Base-by-base conservation (phyloP, 495 filamentous ascomycete genomes). In the Thozetella sp. region DNA sequence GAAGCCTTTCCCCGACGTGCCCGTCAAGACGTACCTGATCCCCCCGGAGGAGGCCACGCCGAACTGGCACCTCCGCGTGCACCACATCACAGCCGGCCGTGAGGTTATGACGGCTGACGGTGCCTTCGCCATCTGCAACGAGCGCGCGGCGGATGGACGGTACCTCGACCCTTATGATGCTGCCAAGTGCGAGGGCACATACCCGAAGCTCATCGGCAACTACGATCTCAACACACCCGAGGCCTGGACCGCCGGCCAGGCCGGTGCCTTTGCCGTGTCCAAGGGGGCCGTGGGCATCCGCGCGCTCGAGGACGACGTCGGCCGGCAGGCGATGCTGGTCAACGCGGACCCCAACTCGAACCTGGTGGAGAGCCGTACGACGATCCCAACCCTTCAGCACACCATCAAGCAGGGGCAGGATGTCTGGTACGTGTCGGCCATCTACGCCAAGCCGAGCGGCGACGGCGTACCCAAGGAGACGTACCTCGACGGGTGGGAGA, bases 341-440 rank as follows among this genome's bases (percentile, higher is more conserved):
- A 84, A 90, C 53, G 87, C 88, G 1, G 91, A 94, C 69, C 88
- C 90, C 1, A 93, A 94, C 67, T 87, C 87, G 34, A 93, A 93
- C 66, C 70, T 93, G 40, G 80, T 92, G 0, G 83, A 90, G 72
- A 83, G 85, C 30, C 72, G 90, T 54, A 90, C 88, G 0, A 76
- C 89, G 43, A 78, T 93, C 55, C 91, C 90, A 20, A 89, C 87
- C 17, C 65, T 93, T 63, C 80, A 81, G 71, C 71, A 77, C 43
- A 81, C 70, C 27, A 68, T 85, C 22, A 56, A 60, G n/a, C 67
- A 63, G 57, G 82, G 79, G 25, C 70, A 78, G 64, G 75, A 57
- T 25, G 74, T 72, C 30, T 83, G 79, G 80, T 85, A 80, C 57
- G 64, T 85, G 4, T 70, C 75, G 20, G 82, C 68, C 1, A 74